Conservation (phyloP, 768 basidiomycete genomes). For the Suillus subaureus region DNA sequence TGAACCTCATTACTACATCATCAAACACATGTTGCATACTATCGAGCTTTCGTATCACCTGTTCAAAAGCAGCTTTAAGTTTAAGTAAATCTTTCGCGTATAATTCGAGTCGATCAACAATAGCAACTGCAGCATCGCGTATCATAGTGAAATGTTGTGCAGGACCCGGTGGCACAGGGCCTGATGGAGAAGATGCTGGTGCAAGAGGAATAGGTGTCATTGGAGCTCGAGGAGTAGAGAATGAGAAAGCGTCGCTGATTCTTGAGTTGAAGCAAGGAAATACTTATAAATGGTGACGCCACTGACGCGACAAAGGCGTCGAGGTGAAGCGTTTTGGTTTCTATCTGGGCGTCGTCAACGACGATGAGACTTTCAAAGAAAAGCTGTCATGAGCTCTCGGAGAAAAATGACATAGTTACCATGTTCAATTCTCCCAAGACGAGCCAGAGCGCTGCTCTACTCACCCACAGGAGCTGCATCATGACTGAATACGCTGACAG, state of each 20-base stretch:
- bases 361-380: neutral
- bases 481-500: slow-evolving; percentile 74
- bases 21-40: neutral
- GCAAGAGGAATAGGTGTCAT: neutral
- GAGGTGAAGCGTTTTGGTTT: neutral
- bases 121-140: neutral
- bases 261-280: neutral
- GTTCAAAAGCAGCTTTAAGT: neutral
- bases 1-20: neutral
- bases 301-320: neutral
- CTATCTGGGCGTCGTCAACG: neutral
- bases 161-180: neutral
- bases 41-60: neutral
- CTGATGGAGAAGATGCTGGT: neutral
- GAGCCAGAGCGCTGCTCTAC: slow-evolving; percentile 62
- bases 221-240: neutral
- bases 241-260: neutral
- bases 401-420: slow-evolving; percentile 37
- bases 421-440: slow-evolving; percentile 66
- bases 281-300: neutral
- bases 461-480: slow-evolving; percentile 83
- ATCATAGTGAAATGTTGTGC: neutral
- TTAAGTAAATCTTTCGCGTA: neutral
- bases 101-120: neutral
- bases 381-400: neutral